Percentiles rank a stretch among this genome's conserved stretches.
Conservation (phyloP, 2,329 filamentous ascomycete species). For the Diaporthe citri region DNA sequence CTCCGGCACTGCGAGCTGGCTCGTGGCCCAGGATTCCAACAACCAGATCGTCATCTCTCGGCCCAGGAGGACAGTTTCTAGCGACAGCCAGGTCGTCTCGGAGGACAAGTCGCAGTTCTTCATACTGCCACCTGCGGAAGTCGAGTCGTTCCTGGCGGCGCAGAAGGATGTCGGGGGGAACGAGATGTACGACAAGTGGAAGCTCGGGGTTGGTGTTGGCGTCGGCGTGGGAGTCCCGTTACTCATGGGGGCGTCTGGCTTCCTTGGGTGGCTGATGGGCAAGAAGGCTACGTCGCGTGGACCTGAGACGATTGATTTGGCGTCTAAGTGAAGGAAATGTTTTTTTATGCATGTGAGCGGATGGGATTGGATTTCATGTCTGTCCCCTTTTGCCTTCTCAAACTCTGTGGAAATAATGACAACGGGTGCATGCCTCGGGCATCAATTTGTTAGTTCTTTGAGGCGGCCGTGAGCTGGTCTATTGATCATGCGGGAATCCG, state of each 20-base stretch:
- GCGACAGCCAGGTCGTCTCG: background rate
- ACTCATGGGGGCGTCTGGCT: background rate
- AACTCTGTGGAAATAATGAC: no score
- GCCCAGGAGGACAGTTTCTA: background rate
- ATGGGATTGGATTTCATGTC: no score
- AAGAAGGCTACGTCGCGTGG: background rate
- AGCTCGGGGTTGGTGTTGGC: slow-evolving; percentile 1
- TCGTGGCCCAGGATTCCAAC: background rate
- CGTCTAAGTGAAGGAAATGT: background rate
- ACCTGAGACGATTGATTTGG: background rate
- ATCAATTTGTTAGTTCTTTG: no score
- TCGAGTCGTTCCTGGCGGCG: background rate
- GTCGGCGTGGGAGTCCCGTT: background rate
- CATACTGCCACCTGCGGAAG: background rate
- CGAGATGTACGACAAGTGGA: background rate
- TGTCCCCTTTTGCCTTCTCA: no score
- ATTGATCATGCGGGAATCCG: no score
- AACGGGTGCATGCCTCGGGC: no score
- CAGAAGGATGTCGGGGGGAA: background rate
- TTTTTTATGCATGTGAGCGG: no score
- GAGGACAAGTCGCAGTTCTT: background rate
- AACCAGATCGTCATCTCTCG: background rate
- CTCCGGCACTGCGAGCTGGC: background rate
- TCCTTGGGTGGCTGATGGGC: background rate
- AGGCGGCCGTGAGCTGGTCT: background rate